Conservation (phyloP, 2,329 filamentous ascomycete species). For the Cladosporium halotolerans region DNA sequence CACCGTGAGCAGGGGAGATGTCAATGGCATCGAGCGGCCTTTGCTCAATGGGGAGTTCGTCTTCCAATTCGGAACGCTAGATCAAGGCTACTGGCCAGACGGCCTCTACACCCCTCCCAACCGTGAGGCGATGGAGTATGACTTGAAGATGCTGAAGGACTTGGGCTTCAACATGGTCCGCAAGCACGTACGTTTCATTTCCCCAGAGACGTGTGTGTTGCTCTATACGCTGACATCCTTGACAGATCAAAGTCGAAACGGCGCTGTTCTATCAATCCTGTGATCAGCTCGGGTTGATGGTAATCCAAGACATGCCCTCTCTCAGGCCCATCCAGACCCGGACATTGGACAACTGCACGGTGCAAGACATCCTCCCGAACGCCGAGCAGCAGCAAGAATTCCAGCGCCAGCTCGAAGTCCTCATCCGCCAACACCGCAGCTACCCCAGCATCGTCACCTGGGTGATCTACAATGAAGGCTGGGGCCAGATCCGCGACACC, state of each 20-base stretch:
- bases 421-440: conserved; percentile 58
- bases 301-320: conserved; percentile 66
- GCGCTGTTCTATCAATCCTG: conserved; percentile 61
- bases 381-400: conserved; percentile 57
- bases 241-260: conserved; percentile 57
- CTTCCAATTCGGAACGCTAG: conserved; percentile 60
- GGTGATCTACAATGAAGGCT: conserved; percentile 68
- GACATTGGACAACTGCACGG: conserved; percentile 23
- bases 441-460: conserved; percentile 61
- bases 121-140: conserved; percentile 58
- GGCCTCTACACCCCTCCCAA: conserved; percentile 58
- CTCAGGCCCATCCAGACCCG: conserved; percentile 38
- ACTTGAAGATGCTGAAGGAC: conserved; percentile 54
- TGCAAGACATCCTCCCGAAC: conserved; percentile 28
- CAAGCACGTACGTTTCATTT: conserved; percentile 57
- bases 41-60: conserved; percentile 59
- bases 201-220: too few species aligned
- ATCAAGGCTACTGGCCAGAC: conserved; percentile 66
- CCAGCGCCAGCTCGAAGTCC: conserved; percentile 53
- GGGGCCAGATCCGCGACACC: conserved; percentile 53
- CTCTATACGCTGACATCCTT: not conserved
- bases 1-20: conserved; percentile 49
- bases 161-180: conserved; percentile 63
- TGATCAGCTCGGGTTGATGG: conserved; percentile 56
- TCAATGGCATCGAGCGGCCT: conserved; percentile 53